Evolutionary conservation across 2,329 filamentous ascomycete genomes (phyloP).

Genomic region (Clarireedia homoeocarpa): DNA sequence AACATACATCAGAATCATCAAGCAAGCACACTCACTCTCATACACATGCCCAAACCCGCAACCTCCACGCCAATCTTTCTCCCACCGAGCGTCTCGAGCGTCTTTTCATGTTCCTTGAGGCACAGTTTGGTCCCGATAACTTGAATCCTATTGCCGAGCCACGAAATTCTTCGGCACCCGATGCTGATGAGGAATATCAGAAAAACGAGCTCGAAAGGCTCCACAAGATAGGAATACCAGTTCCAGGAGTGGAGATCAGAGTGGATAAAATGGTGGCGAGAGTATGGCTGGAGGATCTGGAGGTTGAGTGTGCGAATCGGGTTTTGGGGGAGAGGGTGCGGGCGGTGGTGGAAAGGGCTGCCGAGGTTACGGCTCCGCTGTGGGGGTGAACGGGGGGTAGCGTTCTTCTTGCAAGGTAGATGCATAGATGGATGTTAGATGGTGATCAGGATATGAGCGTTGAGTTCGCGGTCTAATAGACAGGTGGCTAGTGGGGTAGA

Average conservation of each 20-base stretch:
- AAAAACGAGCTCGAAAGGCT: slow-evolving; percentile 58
- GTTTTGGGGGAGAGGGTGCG: slow-evolving; percentile 77
- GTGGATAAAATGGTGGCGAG: slow-evolving; percentile 82
- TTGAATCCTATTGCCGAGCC: slow-evolving; percentile 68
- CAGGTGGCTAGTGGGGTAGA: no score
- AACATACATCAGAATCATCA: slow-evolving; percentile 43
- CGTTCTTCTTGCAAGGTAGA: neutral
- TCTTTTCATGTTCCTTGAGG: slow-evolving; percentile 92
- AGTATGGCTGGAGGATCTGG: slow-evolving; percentile 86
- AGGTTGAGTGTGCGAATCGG: slow-evolving; percentile 77
- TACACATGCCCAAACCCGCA: slow-evolving; percentile 40
- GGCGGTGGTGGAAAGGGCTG: slow-evolving; percentile 81
- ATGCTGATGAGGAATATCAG: slow-evolving; percentile 16
- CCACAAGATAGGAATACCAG: slow-evolving; percentile 78
- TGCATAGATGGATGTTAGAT: neutral
- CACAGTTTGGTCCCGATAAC: slow-evolving; percentile 83
- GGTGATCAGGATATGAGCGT: no score
- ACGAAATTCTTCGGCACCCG: slow-evolving; percentile 40
- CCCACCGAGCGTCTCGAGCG: slow-evolving; percentile 73
- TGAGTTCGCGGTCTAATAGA: no score
- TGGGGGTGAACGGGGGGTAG: slow-evolving; percentile 28
- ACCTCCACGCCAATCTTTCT: slow-evolving; percentile 66
- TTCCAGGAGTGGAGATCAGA: slow-evolving; percentile 79
- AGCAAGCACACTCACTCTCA: slow-evolving; percentile 49
- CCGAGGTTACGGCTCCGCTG: slow-evolving; percentile 77